These are phyloP conservation scores for Wallacemonas sp. DNA, from an alignment of 208 protist species.

Conservation along the genomic window DNA sequence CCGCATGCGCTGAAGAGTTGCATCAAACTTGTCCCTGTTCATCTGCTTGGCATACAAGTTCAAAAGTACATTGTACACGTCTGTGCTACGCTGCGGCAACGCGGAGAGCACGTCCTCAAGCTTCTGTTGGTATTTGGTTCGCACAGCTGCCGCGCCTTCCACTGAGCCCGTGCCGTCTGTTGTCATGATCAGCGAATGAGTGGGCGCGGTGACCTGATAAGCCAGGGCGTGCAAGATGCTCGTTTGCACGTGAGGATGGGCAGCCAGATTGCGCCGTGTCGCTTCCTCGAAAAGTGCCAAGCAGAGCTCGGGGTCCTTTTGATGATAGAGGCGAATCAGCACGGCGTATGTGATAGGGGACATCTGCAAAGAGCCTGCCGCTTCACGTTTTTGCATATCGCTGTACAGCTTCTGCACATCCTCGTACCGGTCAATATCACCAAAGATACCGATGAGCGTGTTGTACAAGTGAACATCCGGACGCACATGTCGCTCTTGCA, in stretches of 20 bases:
- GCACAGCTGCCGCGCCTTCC: no score
- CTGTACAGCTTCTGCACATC: slow-evolving; percentile 49
- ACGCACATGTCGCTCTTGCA: slow-evolving; percentile 51
- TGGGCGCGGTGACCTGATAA: slow-evolving; percentile 19
- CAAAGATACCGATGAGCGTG: slow-evolving; percentile 81
- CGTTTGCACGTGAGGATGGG: slow-evolving; percentile 85
- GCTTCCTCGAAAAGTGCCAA: slow-evolving; percentile 63
- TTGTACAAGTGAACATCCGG: slow-evolving; percentile 81
- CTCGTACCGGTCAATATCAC: slow-evolving; percentile 55
- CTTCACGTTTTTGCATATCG: slow-evolving; percentile 73
- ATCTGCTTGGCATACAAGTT: slow-evolving; percentile 76
- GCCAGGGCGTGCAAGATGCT: slow-evolving; percentile 67
- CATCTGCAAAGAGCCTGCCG: slow-evolving; percentile 74
- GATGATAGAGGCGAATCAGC: slow-evolving; percentile 64
- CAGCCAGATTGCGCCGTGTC: slow-evolving; percentile 53
- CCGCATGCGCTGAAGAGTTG: slow-evolving; percentile 77
- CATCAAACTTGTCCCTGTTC: slow-evolving; percentile 61
- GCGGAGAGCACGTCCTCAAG: slow-evolving; percentile 53
- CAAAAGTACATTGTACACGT: slow-evolving; percentile 88
- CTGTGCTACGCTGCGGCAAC: slow-evolving; percentile 62
- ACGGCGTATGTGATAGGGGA: slow-evolving; percentile 77
- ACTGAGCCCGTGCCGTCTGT: no score
- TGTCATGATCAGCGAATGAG: neutral
- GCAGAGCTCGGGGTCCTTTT: slow-evolving; percentile 43
- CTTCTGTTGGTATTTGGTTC: slow-evolving; percentile 21